A percentile compares a stretch with the other conserved stretches of the same genome.
Conservation (phyloP, 495 filamentous ascomycete genomes). For the Talaromyces adpressus region DNA sequence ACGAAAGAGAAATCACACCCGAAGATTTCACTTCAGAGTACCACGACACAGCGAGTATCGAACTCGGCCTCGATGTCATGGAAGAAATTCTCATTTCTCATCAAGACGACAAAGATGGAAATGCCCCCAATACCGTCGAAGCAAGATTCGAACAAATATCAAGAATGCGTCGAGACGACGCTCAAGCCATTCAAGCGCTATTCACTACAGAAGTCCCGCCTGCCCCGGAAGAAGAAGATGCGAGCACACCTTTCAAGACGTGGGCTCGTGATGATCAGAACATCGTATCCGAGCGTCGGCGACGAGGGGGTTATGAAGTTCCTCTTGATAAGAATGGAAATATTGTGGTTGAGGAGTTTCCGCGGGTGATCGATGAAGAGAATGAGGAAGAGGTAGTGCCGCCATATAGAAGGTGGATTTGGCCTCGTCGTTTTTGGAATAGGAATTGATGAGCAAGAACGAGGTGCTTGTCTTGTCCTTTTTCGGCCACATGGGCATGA, state of each 20-base stretch:
- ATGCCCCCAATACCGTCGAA: not conserved
- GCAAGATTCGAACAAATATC: not conserved
- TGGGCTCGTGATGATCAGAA: slow-evolving; percentile 35
- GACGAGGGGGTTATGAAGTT: slow-evolving; percentile 18
- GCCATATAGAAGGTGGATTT: not conserved
- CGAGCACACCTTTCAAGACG: slow-evolving; percentile 34
- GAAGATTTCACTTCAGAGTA: not conserved
- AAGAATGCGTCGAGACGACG: slow-evolving; percentile 2
- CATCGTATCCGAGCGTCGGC: slow-evolving; percentile 19
- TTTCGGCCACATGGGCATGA: not conserved
- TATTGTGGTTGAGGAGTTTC: not conserved
- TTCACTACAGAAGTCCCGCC: not conserved
- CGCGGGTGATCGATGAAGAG: not conserved
- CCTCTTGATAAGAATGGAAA: slow-evolving; percentile 4
- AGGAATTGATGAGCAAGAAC: not conserved
- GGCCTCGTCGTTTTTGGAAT: not conserved
- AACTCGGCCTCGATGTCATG: slow-evolving; percentile 20
- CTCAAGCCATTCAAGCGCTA: not conserved
- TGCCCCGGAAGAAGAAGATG: slow-evolving; percentile 21
- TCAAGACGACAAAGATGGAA: not conserved
- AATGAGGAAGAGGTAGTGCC: not conserved
- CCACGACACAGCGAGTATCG: slow-evolving; percentile 37
- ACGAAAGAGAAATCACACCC: not conserved
- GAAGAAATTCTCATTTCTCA: not conserved
- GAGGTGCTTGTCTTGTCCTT: not conserved